A percentile compares a stretch with the other conserved stretches of the same genome.
phyloP scores from a whole-genome alignment of 1,284 basidiomycete genomes.

The Cryptococcus sp. region DNA sequence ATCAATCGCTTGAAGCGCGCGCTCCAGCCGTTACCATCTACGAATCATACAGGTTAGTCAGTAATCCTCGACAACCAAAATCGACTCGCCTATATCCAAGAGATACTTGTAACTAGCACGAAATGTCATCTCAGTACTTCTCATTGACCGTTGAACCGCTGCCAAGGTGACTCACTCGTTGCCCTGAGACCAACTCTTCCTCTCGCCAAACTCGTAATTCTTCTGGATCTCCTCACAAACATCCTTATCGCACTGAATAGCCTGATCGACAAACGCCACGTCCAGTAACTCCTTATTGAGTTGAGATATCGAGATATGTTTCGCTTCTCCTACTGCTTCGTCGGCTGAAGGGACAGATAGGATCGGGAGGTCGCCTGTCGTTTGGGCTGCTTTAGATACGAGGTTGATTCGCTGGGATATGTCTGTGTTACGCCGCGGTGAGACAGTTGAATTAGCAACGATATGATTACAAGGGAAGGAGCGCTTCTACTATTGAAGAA shows the following conservation, averaged over 20 bases:
- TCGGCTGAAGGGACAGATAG: slow-evolving; percentile 29
- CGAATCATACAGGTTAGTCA: background rate
- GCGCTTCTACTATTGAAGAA: no score
- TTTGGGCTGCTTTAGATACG: slow-evolving; percentile 45
- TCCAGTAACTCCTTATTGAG: slow-evolving; percentile 63
- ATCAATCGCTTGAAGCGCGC: slow-evolving; percentile 59
- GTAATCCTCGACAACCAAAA: background rate
- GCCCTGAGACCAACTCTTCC: slow-evolving; percentile 57
- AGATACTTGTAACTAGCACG: slow-evolving; percentile 62
- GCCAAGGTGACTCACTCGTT: slow-evolving; percentile 49
- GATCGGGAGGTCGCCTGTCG: slow-evolving; percentile 54
- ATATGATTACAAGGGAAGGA: no score
- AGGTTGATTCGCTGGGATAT: slow-evolving; percentile 58
- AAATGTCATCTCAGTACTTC: no score
- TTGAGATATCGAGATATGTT: slow-evolving; percentile 48
- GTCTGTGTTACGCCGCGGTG: slow-evolving; percentile 24
- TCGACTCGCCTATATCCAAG: slow-evolving; percentile 59
- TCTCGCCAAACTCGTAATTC: slow-evolving; percentile 58
- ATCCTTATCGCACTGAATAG: slow-evolving; percentile 56
- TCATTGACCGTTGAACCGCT: background rate
- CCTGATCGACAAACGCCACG: slow-evolving; percentile 60
- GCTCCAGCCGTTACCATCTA: slow-evolving; percentile 43
- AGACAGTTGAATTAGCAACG: no score
- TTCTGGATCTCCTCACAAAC: slow-evolving; percentile 57
- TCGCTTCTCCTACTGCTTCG: slow-evolving; percentile 56